These are phyloP conservation scores for Eimeria necatrix DNA, from an alignment of 169 alveolate genomes.

Conservation along the genomic window DNA sequence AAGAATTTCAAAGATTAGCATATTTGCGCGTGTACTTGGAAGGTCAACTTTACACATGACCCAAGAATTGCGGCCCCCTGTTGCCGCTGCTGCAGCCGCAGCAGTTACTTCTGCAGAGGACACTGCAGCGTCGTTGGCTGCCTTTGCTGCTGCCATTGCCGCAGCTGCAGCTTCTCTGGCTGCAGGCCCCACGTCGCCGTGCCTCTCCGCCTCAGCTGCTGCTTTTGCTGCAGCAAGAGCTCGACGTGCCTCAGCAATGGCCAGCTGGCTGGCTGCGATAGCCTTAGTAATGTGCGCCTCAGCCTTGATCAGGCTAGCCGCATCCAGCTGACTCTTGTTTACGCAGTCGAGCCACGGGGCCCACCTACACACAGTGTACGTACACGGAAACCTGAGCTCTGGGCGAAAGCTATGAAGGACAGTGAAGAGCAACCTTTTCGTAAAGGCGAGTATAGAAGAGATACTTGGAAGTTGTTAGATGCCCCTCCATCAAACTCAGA, in stretches of 20 bases:
- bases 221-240: conserved; percentile 35
- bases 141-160: conserved; percentile 72
- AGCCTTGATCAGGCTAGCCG: conserved; percentile 28
- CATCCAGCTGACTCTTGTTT: conserved; percentile 33
- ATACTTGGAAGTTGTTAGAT: too few relatives aligned
- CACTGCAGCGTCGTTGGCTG: conserved; percentile 33
- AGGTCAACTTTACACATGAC: background rate
- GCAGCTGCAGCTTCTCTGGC: conserved; percentile 62
- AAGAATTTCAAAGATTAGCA: conserved; percentile 5
- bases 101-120: conserved; percentile 58
- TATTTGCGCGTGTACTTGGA: background rate
- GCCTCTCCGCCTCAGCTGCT: conserved; percentile 10
- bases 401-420: too few relatives aligned
- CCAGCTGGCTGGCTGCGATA: conserved; percentile 58
- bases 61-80: conserved; percentile 58
- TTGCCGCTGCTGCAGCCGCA: conserved; percentile 68
- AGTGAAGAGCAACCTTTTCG: too few relatives aligned
- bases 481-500: too few relatives aligned
- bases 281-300: conserved; percentile 35
- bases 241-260: conserved; percentile 14
- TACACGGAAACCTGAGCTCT: too few relatives aligned
- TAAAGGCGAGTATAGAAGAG: too few relatives aligned
- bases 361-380: background rate
- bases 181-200: conserved; percentile 47
- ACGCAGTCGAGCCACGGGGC: conserved; percentile 59